Percentiles rank a stretch among this genome's conserved stretches.
Evolutionary conservation across 169 alveolate species (phyloP).

Genomic region (Neospora caninum): DNA sequence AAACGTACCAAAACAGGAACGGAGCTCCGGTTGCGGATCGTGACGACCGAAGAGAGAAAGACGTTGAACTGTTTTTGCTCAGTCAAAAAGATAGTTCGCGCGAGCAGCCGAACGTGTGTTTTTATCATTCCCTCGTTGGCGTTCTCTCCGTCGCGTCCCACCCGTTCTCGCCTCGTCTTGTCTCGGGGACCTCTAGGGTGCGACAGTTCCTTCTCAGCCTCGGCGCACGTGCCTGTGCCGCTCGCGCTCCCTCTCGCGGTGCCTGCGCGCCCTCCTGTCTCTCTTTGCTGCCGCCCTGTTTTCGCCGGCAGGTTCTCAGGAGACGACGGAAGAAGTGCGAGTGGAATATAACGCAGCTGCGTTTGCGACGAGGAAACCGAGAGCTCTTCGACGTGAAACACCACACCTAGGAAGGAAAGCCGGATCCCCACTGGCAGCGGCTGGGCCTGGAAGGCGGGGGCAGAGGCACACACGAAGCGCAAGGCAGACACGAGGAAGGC

Average conservation of each 20-base stretch:
- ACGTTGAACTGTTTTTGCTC: slow-evolving; percentile 47
- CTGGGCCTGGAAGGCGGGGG: slow-evolving; percentile 47
- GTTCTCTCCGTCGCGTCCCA: neutral
- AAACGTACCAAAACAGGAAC: slow-evolving; percentile 59
- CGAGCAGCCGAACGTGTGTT: slow-evolving; percentile 36
- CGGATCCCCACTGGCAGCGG: slow-evolving; percentile 44
- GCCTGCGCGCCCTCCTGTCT: neutral
- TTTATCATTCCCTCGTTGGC: neutral
- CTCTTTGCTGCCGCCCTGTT: neutral
- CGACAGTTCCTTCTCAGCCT: neutral
- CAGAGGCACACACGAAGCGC: neutral
- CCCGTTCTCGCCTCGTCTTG: neutral
- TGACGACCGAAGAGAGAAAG: slow-evolving; percentile 52
- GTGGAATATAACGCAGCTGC: slow-evolving; percentile 48
- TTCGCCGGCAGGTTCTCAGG: neutral
- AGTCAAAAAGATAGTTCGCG: slow-evolving; percentile 51
- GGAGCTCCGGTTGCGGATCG: slow-evolving; percentile 42
- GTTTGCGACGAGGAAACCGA: slow-evolving; percentile 33
- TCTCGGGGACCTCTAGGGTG: too few relatives aligned
- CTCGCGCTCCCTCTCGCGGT: neutral
- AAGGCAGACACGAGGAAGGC: too few relatives aligned
- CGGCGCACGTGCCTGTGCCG: neutral
- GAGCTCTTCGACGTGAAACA: slow-evolving; percentile 48
- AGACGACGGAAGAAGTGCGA: neutral
- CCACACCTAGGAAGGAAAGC: slow-evolving; percentile 43